These are phyloP conservation scores for Trichocladium antarcticum DNA, from an alignment of 495 filamentous ascomycete species.

Conservation along the genomic window DNA sequence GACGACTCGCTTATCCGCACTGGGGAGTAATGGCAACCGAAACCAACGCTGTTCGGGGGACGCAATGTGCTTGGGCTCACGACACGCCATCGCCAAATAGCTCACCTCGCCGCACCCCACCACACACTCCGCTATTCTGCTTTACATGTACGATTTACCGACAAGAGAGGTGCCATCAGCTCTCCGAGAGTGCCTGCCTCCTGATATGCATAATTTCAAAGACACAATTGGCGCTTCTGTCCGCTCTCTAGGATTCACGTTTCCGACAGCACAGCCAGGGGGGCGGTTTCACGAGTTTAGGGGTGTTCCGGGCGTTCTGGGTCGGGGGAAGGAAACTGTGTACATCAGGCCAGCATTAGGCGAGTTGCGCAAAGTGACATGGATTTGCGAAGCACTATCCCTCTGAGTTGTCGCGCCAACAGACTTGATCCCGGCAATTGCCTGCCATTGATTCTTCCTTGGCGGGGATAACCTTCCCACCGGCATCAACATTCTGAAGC, in stretches of 20 bases:
- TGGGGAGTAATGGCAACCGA: conserved; percentile 1
- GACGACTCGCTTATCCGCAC: conserved; percentile 33
- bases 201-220: too few relatives aligned
- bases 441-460: too few relatives aligned
- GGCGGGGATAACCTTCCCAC: too few relatives aligned
- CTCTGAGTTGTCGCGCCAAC: too few relatives aligned
- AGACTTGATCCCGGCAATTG: too few relatives aligned
- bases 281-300: background rate
- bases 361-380: background rate
- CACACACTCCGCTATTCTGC: background rate
- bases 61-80: background rate
- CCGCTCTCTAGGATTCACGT: background rate
- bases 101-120: background rate
- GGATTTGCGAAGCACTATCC: too few relatives aligned
- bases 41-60: background rate
- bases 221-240: background rate
- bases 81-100: background rate
- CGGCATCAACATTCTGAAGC: too few relatives aligned
- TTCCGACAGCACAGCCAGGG: background rate
- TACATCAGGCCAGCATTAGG: conserved; percentile 9
- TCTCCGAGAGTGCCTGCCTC: too few relatives aligned
- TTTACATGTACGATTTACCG: background rate
- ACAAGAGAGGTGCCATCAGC: background rate
- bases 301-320: conserved; percentile 9
- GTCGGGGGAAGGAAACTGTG: conserved; percentile 9